Evolutionary conservation across 2,329 filamentous ascomycete genomes (phyloP), one percentile per base, ranked within the genome.

Genomic region (Colletotrichum sp.): DNA sequence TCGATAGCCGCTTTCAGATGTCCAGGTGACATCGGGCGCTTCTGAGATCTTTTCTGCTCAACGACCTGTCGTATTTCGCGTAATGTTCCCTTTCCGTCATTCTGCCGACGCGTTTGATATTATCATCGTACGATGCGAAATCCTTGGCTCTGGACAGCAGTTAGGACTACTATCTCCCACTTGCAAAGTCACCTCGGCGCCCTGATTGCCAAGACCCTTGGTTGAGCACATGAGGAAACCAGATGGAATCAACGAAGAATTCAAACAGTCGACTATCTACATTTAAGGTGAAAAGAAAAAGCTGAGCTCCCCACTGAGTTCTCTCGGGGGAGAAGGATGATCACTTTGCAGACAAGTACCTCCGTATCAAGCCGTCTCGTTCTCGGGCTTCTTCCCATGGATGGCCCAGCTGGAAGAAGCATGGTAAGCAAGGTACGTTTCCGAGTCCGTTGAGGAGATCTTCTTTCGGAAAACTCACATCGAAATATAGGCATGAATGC

Each of bases 401-500:
- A 61, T 61, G 58, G 58, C 58, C 58, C 58, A 61, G 18, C 58
- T 61, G 8, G 8, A 36, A 24, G 0, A 1, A 24, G 0, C 29
- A 1, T 61, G 11, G 29, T 61, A 12, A n/a, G 58, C 18, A 29
- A 27, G 12, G 51, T 1, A 13, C 0, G 7, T 1, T 13, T 0
- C n/a, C 2, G 1, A 2, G 16, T 27, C 11, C 51, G 2, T 21
- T 1, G 51, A 55, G 0, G 11, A 3, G 3, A 55, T 33, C 16
- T 0, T 18, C 1, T 38, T 38, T 18, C 1, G 2, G 1, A 38
- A 38, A 1, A 63, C 57, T 62, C 43, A 69, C 70, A 72, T 69
- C 15, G 70, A 57, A 1, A 47, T 59, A 1, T 72, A 72, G 7
- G 76, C 70, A 73, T 82, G 80, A 79, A 79, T 71, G 5, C 34